These are phyloP conservation scores for Syncephalastrum contaminatum DNA, from an alignment of 371 early-diverging fungal genomes.

Conservation along the genomic window DNA sequence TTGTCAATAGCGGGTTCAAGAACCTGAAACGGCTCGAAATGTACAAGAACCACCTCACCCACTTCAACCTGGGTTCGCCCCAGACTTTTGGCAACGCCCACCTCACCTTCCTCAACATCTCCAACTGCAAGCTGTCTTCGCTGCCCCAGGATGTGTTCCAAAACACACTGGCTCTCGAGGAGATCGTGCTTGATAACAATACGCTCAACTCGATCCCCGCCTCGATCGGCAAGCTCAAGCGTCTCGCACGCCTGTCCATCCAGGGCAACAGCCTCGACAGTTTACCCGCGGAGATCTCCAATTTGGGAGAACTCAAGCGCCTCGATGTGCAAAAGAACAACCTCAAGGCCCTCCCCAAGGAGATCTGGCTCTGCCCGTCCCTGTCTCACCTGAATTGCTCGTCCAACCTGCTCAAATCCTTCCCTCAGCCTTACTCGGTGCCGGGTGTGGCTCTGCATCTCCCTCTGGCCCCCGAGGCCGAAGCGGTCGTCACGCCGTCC, in stretches of 20 bases:
- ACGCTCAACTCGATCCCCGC: constrained; percentile 70
- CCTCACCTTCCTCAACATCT: constrained; percentile 63
- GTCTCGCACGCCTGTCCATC: constrained; percentile 58
- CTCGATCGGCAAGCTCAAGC: constrained; percentile 61
- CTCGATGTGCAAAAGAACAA: constrained; percentile 57
- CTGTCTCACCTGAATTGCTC: constrained; percentile 66
- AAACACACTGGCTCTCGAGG: constrained; percentile 56
- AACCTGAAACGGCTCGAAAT: constrained; percentile 48
- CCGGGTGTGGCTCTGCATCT: constrained; percentile 29
- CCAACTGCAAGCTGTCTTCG: constrained; percentile 72
- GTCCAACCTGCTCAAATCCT: constrained; percentile 65
- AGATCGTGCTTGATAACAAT: constrained; percentile 73
- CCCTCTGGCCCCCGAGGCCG: constrained; percentile 25
- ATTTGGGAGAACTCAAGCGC: constrained; percentile 27
- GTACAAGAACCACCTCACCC: constrained; percentile 63
- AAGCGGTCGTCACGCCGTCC: constrained; percentile 19
- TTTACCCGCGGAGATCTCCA: constrained; percentile 36
- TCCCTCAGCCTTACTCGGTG: constrained; percentile 35
- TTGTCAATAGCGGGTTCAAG: constrained; percentile 42
- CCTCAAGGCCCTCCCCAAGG: constrained; percentile 69
- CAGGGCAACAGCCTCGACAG: constrained; percentile 58
- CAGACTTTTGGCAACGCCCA: constrained; percentile 4
- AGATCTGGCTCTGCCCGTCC: constrained; percentile 79
- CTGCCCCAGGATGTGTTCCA: constrained; percentile 70
- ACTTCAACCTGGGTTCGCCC: constrained; percentile 34